A percentile compares a stretch with the other conserved stretches of the same genome.
These are phyloP conservation scores for Globisporangium nagaii DNA, from an alignment of 352 stramenopile species.

Conservation along the genomic window DNA sequence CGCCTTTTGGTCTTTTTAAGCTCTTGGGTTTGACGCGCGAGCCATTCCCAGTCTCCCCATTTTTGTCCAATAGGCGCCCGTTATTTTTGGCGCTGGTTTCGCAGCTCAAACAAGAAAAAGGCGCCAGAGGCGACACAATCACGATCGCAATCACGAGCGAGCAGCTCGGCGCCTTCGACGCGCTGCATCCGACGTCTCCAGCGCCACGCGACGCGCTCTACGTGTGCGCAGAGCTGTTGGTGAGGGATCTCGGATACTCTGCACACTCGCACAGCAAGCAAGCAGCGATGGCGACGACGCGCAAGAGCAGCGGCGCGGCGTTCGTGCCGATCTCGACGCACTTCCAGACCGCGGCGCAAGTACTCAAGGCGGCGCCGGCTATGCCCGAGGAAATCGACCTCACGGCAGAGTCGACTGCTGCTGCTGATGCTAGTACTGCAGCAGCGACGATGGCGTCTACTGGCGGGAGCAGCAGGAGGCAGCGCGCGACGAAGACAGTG, in stretches of 20 bases:
- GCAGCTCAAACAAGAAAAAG: neutral
- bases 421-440: neutral
- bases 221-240: too few species aligned
- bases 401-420: constrained; percentile 7
- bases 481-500: neutral
- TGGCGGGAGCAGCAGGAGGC: neutral
- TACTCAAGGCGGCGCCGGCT: constrained; percentile 6
- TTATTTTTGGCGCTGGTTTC: neutral
- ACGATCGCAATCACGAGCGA: too few species aligned
- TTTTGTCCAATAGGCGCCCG: too few species aligned
- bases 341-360: constrained; percentile 33
- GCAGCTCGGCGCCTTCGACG: too few species aligned
- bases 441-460: constrained; percentile 12
- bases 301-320: constrained; percentile 1
- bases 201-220: too few species aligned
- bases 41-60: too few species aligned
- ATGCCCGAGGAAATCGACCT: constrained; percentile 43
- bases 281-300: constrained; percentile 4
- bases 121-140: neutral
- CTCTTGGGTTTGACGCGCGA: too few species aligned
- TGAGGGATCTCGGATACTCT: too few species aligned
- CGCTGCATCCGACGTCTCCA: too few species aligned
- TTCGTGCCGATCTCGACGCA: constrained; percentile 57
- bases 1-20: too few species aligned
- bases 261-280: too few species aligned